Evolutionary conservation across 176 grass and related monocot species (phyloP), one percentile per base, ranked within the genome.

Genomic region (Zoysia pacifica): DNA sequence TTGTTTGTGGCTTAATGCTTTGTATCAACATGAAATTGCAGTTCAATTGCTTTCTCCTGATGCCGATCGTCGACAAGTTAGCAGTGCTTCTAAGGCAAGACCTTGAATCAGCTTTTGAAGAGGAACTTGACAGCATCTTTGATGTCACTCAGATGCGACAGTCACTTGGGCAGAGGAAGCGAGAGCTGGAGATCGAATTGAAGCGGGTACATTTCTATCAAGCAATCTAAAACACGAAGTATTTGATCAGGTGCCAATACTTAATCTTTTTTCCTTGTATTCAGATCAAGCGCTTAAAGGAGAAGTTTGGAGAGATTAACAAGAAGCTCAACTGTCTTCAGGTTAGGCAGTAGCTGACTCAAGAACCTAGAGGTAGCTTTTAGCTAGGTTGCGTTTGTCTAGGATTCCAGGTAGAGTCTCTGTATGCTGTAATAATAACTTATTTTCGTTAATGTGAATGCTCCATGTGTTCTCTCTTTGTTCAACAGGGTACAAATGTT

Each of bases 41-140:
- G 92, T 94, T 94, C 89, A 94, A 98, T 89, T 98, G 95, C 60
- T 98, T 98, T 85, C 90, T 98, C 51, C 90, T 98, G 11, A 91
- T 94, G 95, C 92, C 90, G 5, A 91, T 98, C 9, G 90, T 98
- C 6, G 95, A 94, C 90, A 94, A 98, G 78, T 83, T 98, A 69
- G 88, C 92, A 18, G 95, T 71, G 0, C 90, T 94, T 87, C 78
- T 98, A 67, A 77, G 88, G 54, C 92, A 98, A 89, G 95, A 93
- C 77, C 92, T 98, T 60, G 92, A 94, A 72, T 93, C 81, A 12
- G 83, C 87, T 48, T 94, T 94, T 6, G 83, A 86, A 78, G 81
- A 94, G 72, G 88, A 93, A 85, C 75, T 94, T 83, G 92, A 87
- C 51, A 87, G 69, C 66, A 91, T 87, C 77, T 93, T 98, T 74